phyloP scores from a whole-genome alignment of 257 asterid genomes.

The Lithospermum erythrorhizon region DNA sequence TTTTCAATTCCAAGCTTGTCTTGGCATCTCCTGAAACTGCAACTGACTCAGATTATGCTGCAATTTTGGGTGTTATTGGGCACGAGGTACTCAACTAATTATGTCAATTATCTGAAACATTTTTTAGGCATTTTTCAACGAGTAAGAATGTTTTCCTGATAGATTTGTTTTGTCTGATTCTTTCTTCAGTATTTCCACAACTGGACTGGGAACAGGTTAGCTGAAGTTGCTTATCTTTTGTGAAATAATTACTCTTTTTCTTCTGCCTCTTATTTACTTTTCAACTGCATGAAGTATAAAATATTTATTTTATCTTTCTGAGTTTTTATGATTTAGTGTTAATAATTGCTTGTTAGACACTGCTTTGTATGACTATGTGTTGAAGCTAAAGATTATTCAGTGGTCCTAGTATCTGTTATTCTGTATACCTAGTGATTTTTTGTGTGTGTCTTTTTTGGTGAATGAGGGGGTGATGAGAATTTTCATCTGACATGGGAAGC shows the following conservation, averaged over 20 bases:
- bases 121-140: too few species aligned
- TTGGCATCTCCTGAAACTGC: constrained; percentile 97
- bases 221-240: constrained; percentile 3
- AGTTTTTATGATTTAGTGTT: too few species aligned
- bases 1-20: constrained; percentile 89
- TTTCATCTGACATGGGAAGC: constrained; percentile 84
- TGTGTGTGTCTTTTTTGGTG: too few species aligned
- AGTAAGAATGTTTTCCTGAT: too few species aligned
- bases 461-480: too few species aligned
- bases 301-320: not conserved
- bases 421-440: not conserved
- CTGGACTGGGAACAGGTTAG: constrained; percentile 98
- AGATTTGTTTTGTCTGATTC: not conserved
- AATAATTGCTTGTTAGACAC: too few species aligned
- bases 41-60: constrained; percentile 91
- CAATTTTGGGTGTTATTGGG: constrained; percentile 91
- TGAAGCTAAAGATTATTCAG: too few species aligned
- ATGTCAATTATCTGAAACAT: not conserved
- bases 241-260: not conserved
- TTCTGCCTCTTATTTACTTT: not conserved
- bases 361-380: too few species aligned
- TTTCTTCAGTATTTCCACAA: constrained; percentile 67
- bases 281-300: too few species aligned
- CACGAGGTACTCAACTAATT: constrained; percentile 56
- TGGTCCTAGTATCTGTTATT: too few species aligned